A percentile compares a stretch with the other conserved stretches of the same genome.
These are phyloP conservation scores for Tuber borchii DNA, from an alignment of 495 filamentous ascomycete genomes.

Conservation along the genomic window DNA sequence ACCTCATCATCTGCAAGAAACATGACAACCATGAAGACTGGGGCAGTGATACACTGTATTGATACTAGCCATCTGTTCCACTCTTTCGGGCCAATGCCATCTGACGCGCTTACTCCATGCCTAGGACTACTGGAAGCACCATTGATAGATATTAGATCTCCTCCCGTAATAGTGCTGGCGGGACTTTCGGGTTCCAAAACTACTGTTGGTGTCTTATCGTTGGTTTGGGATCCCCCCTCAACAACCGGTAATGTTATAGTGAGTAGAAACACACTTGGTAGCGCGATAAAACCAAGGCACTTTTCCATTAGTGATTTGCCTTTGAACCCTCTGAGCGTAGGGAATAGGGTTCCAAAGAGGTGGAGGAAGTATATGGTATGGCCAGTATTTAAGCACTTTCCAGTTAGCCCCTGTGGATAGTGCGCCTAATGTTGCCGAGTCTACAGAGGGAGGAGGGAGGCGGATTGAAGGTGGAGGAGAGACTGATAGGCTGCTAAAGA, in stretches of 20 bases:
- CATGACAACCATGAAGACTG: conserved; percentile 71
- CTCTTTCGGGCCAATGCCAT: conserved; percentile 46
- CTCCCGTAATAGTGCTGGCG: background rate
- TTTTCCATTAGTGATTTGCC: conserved; percentile 73
- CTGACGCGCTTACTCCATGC: background rate
- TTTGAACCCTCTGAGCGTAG: conserved; percentile 72
- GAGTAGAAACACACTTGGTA: conserved; percentile 82
- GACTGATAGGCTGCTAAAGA: conserved; percentile 44
- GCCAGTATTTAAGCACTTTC: conserved; percentile 59
- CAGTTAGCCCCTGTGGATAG: conserved; percentile 35
- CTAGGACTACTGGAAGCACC: conserved; percentile 2
- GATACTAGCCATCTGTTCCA: conserved; percentile 90
- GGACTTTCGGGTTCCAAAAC: conserved; percentile 17
- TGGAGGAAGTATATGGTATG: conserved; percentile 61
- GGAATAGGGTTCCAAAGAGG: conserved; percentile 77
- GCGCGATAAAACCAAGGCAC: conserved; percentile 66
- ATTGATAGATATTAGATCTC: conserved; percentile 8
- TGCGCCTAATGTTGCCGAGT: conserved; percentile 44
- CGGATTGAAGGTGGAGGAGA: conserved; percentile 52
- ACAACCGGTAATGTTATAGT: conserved; percentile 91
- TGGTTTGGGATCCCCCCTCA: background rate
- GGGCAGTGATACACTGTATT: conserved; percentile 79
- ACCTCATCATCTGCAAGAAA: conserved; percentile 45
- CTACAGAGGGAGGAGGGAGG: conserved; percentile 50
- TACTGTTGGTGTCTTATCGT: conserved; percentile 9